Base-by-base conservation (phyloP, 495 filamentous ascomycete species). In the Hypomontagnella monticulosa region DNA sequence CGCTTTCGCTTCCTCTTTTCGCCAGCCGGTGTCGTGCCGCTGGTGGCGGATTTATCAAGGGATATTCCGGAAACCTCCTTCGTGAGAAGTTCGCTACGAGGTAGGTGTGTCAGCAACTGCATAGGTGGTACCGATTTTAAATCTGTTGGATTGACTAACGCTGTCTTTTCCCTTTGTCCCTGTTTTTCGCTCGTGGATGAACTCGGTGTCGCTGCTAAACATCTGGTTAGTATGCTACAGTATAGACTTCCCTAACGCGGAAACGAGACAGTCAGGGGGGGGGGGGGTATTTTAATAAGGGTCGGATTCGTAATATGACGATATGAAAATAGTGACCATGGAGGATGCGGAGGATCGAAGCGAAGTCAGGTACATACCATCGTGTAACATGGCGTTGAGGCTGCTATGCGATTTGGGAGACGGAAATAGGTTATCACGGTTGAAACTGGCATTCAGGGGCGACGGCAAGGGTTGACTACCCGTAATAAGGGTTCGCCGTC, bases 381-480 rank as follows among this genome's bases (percentile, higher is more conserved):
- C 93, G 61, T 88, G 87, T 66, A 97, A 79, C 78, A 96, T 86
- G 72, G 91, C 89, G 70, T 90, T 93, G 19, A 99, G 83, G 75
- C 89, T 94, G 66, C 87, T 89, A 71, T 92, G 89, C 1, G 91
- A 90, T 63, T 88, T 89, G 23, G 89, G 83, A 5, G 88, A 88
- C 51, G 84, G 89, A 69, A 86, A 78, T 9, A 89, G 75, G 66
- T 94, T 91, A 64, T 84, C 75, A 66, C 91, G 87, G 70, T 85
- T 90, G 78, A 98, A 99, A 76, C 81, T 94, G 27, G 93, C 89
- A 73, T 97, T 97, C 57, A 99, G 84, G 12, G 95, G 95, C 72
- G 93, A 97, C 16, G 95, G 95, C 63, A 99, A 81, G 41, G 95
- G 95, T 75, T 99, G 95, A 73, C 93, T 97, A 73, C 95, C 95